A percentile compares a stretch with the other conserved stretches of the same genome.
phyloP scores from a whole-genome alignment of 257 asterid species.

The Ballota nigra region DNA sequence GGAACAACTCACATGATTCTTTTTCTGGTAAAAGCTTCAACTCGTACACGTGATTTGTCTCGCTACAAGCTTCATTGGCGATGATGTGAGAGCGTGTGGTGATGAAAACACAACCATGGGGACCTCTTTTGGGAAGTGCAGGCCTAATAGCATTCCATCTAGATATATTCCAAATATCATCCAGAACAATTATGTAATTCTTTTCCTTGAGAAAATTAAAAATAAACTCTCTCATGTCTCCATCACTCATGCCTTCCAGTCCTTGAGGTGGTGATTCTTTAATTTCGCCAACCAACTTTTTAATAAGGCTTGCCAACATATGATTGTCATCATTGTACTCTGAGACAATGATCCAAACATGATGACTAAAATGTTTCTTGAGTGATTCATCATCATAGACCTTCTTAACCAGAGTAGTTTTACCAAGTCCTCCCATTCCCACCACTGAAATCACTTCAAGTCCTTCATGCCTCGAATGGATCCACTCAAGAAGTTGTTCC shows the following conservation, averaged over 20 bases:
- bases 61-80: background rate
- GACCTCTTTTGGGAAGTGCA: too few species aligned
- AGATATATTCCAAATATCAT: too few species aligned
- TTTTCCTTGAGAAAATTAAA: too few species aligned
- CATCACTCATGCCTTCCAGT: too few species aligned
- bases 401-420: constrained; percentile 7
- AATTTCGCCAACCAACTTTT: background rate
- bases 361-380: background rate
- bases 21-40: background rate
- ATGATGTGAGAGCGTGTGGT: background rate
- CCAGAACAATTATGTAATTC: too few species aligned
- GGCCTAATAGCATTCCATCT: too few species aligned
- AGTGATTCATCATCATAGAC: constrained; percentile 15
- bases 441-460: too few species aligned
- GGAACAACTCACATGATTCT: background rate
- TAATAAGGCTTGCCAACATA: background rate
- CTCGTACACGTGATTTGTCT: background rate
- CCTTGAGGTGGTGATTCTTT: background rate
- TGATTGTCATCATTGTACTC: background rate
- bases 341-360: background rate
- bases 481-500: too few species aligned
- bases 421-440: constrained; percentile 20
- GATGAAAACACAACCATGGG: background rate
- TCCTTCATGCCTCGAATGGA: too few species aligned
- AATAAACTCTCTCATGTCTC: too few species aligned